Conservation (phyloP, 148 eudicot species). For the Fallopia convolvulus region DNA sequence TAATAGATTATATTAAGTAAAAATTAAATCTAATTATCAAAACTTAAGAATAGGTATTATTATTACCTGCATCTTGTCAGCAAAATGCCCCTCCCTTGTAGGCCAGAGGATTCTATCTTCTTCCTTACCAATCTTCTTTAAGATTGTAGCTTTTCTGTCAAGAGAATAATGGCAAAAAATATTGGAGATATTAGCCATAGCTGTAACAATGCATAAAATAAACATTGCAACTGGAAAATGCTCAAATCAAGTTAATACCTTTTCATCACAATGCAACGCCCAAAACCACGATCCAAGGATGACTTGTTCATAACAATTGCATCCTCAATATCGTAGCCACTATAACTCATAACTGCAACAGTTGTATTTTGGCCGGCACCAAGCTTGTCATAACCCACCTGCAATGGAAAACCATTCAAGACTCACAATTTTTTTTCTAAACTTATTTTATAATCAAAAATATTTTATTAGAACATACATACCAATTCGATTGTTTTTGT, state of each 20-base stretch:
- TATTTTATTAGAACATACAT: not conserved
- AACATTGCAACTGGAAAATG: not conserved
- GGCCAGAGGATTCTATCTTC: conserved; percentile 62
- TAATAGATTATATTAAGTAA: not conserved
- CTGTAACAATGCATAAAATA: not conserved
- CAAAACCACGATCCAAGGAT: conserved; percentile 98
- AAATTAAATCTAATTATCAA: not conserved
- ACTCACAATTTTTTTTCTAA: too few species aligned
- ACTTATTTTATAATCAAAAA: too few species aligned
- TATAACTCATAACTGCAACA: conserved; percentile 98
- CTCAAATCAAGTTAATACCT: conserved; percentile 35
- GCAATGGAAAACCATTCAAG: conserved; percentile 8
- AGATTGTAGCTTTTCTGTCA: conserved; percentile 38
- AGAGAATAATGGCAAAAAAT: not conserved
- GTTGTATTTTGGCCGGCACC: conserved; percentile 99
- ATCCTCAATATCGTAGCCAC: conserved; percentile 99
- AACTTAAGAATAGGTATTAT: not conserved
- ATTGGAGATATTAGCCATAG: conserved; percentile 3
- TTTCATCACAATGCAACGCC: conserved; percentile 96
- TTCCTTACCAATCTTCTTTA: conserved; percentile 43
- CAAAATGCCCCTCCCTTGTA: conserved; percentile 39
- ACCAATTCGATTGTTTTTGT: conserved; percentile 97
- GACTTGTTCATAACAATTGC: conserved; percentile 99
- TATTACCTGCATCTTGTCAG: conserved; percentile 71
- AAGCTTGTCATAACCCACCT: conserved; percentile 94